A percentile compares a stretch with the other conserved stretches of the same genome.
Conservation (phyloP, 1,139 yeast genomes). For the Sugiyamaella pinicola region DNA sequence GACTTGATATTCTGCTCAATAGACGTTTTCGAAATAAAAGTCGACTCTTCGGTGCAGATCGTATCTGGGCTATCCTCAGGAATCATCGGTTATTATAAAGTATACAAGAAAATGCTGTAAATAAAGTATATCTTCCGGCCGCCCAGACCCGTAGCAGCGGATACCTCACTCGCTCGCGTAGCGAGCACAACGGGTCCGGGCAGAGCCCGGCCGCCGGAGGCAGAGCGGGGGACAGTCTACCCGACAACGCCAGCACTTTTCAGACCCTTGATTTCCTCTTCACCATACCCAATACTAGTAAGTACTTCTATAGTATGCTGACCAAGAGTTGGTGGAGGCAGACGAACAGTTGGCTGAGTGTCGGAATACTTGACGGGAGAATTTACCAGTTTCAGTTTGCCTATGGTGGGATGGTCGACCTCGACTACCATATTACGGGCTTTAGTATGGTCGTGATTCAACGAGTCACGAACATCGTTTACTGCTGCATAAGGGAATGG, state of each 20-base stretch:
- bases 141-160: conserved; percentile 1
- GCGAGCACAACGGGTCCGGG: conserved; percentile 4
- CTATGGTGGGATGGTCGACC: conserved; percentile 43
- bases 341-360: conserved; percentile 44
- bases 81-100: conserved; percentile 35
- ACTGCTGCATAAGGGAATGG: conserved; percentile 49
- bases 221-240: not conserved
- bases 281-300: conserved; percentile 34
- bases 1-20: conserved; percentile 37
- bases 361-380: conserved; percentile 46
- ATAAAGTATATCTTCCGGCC: conserved; percentile 3
- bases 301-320: conserved; percentile 41
- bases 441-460: conserved; percentile 43
- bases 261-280: conserved; percentile 30
- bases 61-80: conserved; percentile 37
- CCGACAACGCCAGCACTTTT: conserved; percentile 36
- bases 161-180: not conserved
- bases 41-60: conserved; percentile 32
- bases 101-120: conserved; percentile 28
- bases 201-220: conserved; percentile 11
- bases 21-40: conserved; percentile 34
- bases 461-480: conserved; percentile 44
- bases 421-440: conserved; percentile 46
- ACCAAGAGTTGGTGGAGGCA: conserved; percentile 47
- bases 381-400: conserved; percentile 44